These are phyloP conservation scores for Serendipita sp. DNA, from an alignment of 1,284 basidiomycete species.

Conservation along the genomic window DNA sequence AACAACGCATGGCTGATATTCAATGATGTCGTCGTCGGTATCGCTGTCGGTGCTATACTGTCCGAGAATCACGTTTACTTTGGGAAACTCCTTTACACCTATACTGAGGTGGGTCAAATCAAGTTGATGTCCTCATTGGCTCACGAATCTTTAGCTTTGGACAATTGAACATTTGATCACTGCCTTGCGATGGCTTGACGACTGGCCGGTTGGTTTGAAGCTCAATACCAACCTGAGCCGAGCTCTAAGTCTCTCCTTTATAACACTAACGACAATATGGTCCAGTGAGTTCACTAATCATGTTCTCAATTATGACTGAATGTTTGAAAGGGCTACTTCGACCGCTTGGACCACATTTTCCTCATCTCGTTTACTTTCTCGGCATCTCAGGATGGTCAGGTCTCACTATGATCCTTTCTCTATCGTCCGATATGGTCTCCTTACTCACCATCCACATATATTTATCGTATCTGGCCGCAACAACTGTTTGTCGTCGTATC, in stretches of 20 bases:
- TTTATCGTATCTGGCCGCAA: slow-evolving; percentile 54
- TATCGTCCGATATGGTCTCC: slow-evolving; percentile 51
- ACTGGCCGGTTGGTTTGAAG: slow-evolving; percentile 93
- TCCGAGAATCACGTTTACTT: slow-evolving; percentile 36
- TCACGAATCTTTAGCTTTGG: neutral
- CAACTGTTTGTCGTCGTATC: slow-evolving; percentile 49
- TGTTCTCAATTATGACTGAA: neutral
- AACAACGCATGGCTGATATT: slow-evolving; percentile 82
- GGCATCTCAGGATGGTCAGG: slow-evolving; percentile 49
- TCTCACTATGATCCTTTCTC: slow-evolving; percentile 53
- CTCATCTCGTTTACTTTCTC: slow-evolving; percentile 32
- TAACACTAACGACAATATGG: slow-evolving; percentile 51
- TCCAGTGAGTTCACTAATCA: slow-evolving; percentile 35
- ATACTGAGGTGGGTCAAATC: slow-evolving; percentile 28
- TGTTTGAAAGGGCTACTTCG: slow-evolving; percentile 21
- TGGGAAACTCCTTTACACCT: slow-evolving; percentile 23
- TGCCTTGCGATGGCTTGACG: slow-evolving; percentile 71
- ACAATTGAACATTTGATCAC: slow-evolving; percentile 38
- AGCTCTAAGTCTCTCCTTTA: slow-evolving; percentile 64
- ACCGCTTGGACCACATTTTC: slow-evolving; percentile 28
- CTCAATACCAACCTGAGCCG: slow-evolving; percentile 85
- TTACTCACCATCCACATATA: slow-evolving; percentile 63
- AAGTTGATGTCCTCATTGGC: slow-evolving; percentile 11
- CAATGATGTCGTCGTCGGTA: slow-evolving; percentile 78
- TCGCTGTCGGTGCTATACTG: slow-evolving; percentile 53